Base-by-base conservation (phyloP, 2,329 filamentous ascomycete genomes). In the Sporothrix luriei region DNA sequence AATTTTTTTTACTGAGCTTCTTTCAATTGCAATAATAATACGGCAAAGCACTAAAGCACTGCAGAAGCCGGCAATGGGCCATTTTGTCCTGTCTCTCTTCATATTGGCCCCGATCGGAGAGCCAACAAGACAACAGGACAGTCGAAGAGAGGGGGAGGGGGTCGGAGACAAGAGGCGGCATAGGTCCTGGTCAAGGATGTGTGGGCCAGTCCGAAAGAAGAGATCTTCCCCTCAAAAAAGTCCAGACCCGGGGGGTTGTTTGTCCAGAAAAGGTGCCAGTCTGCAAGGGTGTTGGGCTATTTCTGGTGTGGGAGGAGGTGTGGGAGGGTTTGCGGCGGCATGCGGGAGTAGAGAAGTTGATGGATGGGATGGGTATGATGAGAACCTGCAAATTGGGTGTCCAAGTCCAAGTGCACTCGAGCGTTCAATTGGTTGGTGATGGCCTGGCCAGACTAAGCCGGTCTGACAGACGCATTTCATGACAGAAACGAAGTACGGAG, bases 141-240 rank as follows among this genome's bases (percentile, higher is more conserved):
- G 38, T 19, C 4, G 40, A 24, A n/a, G 21, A 21, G 40, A 46
- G 21, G n/a, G 21, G 57, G 57, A 6, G 57, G 13, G 6, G n/a
- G 24, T 62, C 43, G 57, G 57, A 62, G 57, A 46, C 57, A 62
- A 62, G 38, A 62, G 21, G 38, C 38, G 14, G 14, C 26, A 33
- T 13, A 33, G 10, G 38, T 33, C 55, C 55, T 61, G 55, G 55
- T 26, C 21, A 48, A 24, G 21, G 40, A 40, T 29, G 59, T 40
- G 43, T 64, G 46, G 24, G n/a, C 61, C 61, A 49, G 61, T 64
- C 61, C 61, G 24, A 64, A 46, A 61, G 33, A 46, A 46, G 38
- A 33, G 57, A 62, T 62, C 57, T 62, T 62, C 57, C 38, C 38
- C 57, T 46, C 57, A 62, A 62, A 59, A 46, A 61, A 40, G 33